A percentile compares a stretch with the other conserved stretches of the same genome.
Evolutionary conservation across 805 yeast species (phyloP).

Genomic region (Lachancea sp.): DNA sequence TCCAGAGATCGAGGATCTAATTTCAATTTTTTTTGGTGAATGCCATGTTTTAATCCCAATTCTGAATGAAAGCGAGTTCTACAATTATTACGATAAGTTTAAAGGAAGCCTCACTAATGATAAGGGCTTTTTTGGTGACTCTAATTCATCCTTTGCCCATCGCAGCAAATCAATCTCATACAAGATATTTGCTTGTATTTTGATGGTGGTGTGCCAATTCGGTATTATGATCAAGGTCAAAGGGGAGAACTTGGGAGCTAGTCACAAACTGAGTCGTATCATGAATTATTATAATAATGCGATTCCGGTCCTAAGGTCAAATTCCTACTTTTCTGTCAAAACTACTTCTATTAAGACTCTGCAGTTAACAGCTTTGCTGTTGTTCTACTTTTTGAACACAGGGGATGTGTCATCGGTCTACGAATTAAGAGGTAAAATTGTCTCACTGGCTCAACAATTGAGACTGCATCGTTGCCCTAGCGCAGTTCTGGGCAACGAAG

Average conservation of each 20-base stretch:
- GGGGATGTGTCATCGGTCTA: constrained; percentile 73
- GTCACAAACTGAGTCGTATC: constrained; percentile 14
- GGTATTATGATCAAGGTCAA: constrained; percentile 27
- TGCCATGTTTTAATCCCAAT: constrained; percentile 73
- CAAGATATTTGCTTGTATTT: constrained; percentile 26
- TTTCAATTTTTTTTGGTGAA: constrained; percentile 62
- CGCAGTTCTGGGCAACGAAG: constrained; percentile 63
- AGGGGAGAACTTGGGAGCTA: constrained; percentile 10
- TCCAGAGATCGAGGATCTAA: constrained; percentile 51
- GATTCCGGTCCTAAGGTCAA: constrained; percentile 55
- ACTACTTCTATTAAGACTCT: constrained; percentile 61
- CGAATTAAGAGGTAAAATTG: constrained; percentile 65
- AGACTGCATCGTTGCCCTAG: constrained; percentile 84
- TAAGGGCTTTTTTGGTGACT: constrained; percentile 11
- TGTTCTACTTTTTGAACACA: constrained; percentile 61
- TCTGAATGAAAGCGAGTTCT: constrained; percentile 62
- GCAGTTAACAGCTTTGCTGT: constrained; percentile 61
- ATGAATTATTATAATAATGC: constrained; percentile 48
- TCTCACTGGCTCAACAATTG: constrained; percentile 79
- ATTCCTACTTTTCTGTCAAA: constrained; percentile 50
- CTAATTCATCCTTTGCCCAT: constrained; percentile 12
- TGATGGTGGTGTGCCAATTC: constrained; percentile 28
- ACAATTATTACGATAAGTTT: constrained; percentile 43
- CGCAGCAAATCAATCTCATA: constrained; percentile 22
- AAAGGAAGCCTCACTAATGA: constrained; percentile 4